Conservation (phyloP, 176 grass and related monocot species). For the Oropetium thomaeum region DNA sequence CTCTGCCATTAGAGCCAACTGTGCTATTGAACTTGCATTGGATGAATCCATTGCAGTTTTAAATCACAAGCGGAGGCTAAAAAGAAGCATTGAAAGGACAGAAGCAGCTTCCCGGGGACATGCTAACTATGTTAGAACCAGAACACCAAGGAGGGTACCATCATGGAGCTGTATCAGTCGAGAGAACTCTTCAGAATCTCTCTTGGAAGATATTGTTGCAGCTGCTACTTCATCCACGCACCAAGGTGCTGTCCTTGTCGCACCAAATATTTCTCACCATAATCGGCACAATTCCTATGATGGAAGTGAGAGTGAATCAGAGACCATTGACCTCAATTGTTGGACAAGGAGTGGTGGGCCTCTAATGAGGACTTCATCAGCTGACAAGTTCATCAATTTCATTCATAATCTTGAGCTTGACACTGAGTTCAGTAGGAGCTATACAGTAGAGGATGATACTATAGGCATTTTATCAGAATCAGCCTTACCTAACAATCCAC, state of each 20-base stretch:
- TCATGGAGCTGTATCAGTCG: constrained; percentile 92
- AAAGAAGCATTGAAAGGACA: constrained; percentile 65
- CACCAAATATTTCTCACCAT: constrained; percentile 15
- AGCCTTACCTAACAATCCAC: not conserved
- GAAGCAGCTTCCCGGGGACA: constrained; percentile 47
- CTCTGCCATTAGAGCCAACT: constrained; percentile 92
- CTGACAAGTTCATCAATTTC: constrained; percentile 67
- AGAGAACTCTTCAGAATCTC: constrained; percentile 82
- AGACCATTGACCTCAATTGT: constrained; percentile 78
- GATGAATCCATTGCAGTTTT: constrained; percentile 84
- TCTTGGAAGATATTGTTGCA: constrained; percentile 64
- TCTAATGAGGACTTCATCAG: constrained; percentile 88
- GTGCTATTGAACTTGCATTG: constrained; percentile 89
- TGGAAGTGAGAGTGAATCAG: constrained; percentile 86
- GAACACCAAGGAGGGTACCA: constrained; percentile 69
- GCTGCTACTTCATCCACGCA: constrained; percentile 31
- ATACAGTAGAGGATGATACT: constrained; percentile 31
- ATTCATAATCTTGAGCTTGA: constrained; percentile 81
- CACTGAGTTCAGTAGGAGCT: constrained; percentile 36
- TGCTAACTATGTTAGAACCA: constrained; percentile 30
- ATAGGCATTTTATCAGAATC: constrained; percentile 24
- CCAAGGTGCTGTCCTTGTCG: constrained; percentile 25
- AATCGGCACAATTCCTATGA: constrained; percentile 39
- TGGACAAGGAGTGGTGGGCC: constrained; percentile 93
- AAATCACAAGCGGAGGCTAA: constrained; percentile 82